These are phyloP conservation scores for Heterobasidion occidentale DNA, from an alignment of 1,284 basidiomycete species.

Conservation along the genomic window DNA sequence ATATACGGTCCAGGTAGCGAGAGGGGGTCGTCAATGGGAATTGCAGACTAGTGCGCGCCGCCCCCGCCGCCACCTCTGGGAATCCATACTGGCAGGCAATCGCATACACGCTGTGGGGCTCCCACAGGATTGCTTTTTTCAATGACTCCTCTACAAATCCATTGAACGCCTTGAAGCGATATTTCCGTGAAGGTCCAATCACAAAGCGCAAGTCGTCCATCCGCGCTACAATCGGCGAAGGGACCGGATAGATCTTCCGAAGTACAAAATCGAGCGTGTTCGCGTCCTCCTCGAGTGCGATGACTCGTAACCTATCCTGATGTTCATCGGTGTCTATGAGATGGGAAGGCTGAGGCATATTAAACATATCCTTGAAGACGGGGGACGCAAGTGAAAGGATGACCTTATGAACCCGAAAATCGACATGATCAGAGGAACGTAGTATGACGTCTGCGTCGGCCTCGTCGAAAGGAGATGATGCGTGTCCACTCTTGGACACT, in stretches of 20 bases:
- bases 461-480: slow-evolving; percentile 5
- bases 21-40: not conserved
- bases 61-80: not conserved
- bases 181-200: not conserved
- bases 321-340: not conserved
- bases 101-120: not conserved
- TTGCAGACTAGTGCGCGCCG: not conserved
- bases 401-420: slow-evolving; percentile 8
- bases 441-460: slow-evolving; percentile 3
- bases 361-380: slow-evolving; percentile 10
- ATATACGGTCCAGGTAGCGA: not conserved
- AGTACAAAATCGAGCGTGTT: not conserved
- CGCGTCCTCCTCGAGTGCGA: not conserved
- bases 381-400: slow-evolving; percentile 7
- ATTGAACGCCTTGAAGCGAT: not conserved
- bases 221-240: not conserved
- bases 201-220: not conserved
- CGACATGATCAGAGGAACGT: slow-evolving; percentile 5
- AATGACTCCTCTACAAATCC: not conserved
- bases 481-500: not conserved
- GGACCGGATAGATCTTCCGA: not conserved
- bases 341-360: not conserved
- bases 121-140: no score
- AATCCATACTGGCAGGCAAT: not conserved
- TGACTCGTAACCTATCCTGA: not conserved